A percentile compares a stretch with the other conserved stretches of the same genome.
Evolutionary conservation across 208 protist species (phyloP).

Genomic region (Acanthamoeba rhysodes): DNA sequence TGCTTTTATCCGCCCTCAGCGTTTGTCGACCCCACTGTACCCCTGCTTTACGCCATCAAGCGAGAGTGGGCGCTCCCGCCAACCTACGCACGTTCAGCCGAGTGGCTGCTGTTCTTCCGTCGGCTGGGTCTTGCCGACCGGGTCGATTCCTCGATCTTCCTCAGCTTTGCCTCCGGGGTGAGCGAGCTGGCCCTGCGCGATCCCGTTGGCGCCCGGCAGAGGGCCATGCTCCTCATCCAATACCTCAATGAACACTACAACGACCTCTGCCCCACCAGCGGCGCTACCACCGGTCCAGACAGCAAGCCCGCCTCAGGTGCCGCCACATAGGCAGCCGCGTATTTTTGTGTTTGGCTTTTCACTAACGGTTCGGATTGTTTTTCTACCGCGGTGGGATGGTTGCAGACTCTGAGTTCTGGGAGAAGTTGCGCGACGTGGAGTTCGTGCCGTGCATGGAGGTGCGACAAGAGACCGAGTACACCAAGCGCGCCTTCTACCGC

Average conservation of each 20-base stretch:
- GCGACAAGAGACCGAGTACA: constrained; percentile 17
- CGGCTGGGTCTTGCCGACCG: constrained; percentile 23
- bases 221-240: constrained; percentile 34
- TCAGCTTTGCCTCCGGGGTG: constrained; percentile 1
- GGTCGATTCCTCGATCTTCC: constrained; percentile 31
- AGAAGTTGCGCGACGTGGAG: constrained; percentile 38
- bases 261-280: neutral
- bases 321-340: neutral
- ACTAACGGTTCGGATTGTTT: too few species aligned
- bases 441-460: constrained; percentile 72
- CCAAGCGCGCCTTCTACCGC: constrained; percentile 17
- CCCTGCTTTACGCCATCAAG: neutral
- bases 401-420: constrained; percentile 13
- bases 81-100: neutral
- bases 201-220: neutral
- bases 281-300: neutral
- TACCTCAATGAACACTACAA: constrained; percentile 66
- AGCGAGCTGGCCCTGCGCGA: constrained; percentile 31
- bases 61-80: constrained; percentile 20
- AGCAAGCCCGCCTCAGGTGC: neutral
- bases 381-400: too few species aligned
- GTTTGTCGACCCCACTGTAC: constrained; percentile 48
- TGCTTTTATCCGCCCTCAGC: neutral
- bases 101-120: constrained; percentile 60
- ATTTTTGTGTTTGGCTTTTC: too few species aligned